These are phyloP conservation scores for Cladorrhinum samala DNA, from an alignment of 495 filamentous ascomycete genomes.

Conservation along the genomic window DNA sequence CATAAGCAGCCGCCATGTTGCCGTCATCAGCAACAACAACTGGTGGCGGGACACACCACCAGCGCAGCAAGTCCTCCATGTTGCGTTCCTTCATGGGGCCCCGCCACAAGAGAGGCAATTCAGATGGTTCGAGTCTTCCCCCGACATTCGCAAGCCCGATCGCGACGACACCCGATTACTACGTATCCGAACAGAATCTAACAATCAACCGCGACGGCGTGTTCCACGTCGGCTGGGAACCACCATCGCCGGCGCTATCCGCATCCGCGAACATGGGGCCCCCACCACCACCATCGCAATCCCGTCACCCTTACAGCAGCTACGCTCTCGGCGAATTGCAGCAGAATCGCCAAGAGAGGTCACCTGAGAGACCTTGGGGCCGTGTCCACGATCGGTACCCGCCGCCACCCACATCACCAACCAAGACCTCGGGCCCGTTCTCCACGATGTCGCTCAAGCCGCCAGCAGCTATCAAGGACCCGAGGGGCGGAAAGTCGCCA, in stretches of 20 bases:
- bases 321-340: conserved; percentile 45
- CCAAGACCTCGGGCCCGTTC: conserved; percentile 55
- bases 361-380: conserved; percentile 31
- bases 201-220: conserved; percentile 7
- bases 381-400: conserved; percentile 20
- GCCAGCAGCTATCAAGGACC: conserved; percentile 42
- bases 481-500: conserved; percentile 29
- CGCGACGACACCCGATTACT: conserved; percentile 9
- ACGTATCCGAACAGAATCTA: conserved; percentile 12
- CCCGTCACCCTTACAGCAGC: conserved; percentile 15
- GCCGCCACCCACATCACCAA: conserved; percentile 30
- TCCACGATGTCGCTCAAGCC: conserved; percentile 63
- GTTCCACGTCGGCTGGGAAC: conserved; percentile 15
- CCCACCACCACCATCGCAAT: background rate
- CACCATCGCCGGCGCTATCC: conserved; percentile 5
- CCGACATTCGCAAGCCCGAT: conserved; percentile 15
- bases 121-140: conserved; percentile 39
- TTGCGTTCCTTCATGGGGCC: conserved; percentile 49
- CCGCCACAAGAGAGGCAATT: conserved; percentile 42
- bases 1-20: background rate
- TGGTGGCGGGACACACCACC: conserved; percentile 19
- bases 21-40: background rate
- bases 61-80: conserved; percentile 52
- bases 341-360: conserved; percentile 42
- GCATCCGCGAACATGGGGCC: conserved; percentile 9